These are phyloP conservation scores for Acacia concinna DNA, from an alignment of 331 rosid genomes.

Conservation along the genomic window DNA sequence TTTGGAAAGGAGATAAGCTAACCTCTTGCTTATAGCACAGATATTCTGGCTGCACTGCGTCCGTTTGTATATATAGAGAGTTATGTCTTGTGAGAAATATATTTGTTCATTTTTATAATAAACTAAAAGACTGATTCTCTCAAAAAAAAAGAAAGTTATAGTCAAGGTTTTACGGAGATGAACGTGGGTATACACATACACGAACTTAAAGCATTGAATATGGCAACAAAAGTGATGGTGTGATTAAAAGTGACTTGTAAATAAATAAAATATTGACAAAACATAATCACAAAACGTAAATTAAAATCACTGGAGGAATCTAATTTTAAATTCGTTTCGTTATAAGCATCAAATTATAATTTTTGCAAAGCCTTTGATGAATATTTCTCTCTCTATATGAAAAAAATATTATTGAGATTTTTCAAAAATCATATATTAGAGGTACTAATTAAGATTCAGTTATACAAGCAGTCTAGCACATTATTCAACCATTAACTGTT, in stretches of 20 bases:
- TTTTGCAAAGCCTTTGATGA: neutral
- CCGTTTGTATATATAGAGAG: neutral
- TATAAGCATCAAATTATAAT: neutral
- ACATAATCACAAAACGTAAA: neutral
- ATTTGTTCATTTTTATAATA: neutral
- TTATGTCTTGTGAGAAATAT: neutral
- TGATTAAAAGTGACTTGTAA: too few species aligned
- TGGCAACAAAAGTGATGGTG: neutral
- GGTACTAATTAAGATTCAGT: neutral
- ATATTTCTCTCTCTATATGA: neutral
- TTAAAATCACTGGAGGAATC: too few species aligned
- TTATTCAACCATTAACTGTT: neutral
- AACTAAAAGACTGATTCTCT: neutral
- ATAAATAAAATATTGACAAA: too few species aligned
- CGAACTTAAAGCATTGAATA: neutral
- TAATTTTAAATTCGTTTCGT: too few species aligned
- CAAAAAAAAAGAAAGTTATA: neutral
- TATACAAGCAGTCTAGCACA: neutral
- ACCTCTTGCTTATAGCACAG: neutral
- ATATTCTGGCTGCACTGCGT: neutral
- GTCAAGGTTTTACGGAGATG: neutral
- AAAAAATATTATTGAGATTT: too few species aligned
- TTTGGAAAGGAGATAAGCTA: neutral
- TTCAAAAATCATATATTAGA: neutral
- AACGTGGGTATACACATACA: neutral